Conservation (phyloP, 495 filamentous ascomycete species). For the Terfezia boudieri region DNA sequence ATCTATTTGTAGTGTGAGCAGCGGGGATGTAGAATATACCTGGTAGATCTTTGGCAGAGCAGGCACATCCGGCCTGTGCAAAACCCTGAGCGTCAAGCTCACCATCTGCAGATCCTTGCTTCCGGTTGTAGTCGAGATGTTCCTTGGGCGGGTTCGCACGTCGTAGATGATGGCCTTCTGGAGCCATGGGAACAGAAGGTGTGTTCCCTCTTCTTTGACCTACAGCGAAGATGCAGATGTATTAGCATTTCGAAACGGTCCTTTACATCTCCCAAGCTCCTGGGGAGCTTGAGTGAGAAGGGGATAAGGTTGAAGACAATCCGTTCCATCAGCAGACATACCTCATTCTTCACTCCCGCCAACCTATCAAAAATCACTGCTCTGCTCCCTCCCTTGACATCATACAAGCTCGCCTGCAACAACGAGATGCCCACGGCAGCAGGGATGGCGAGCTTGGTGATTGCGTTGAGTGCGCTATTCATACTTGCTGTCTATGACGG, state of each 20-base stretch:
- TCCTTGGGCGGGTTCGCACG: slow-evolving; percentile 89
- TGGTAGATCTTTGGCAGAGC: slow-evolving; percentile 94
- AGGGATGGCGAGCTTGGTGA: slow-evolving; percentile 55
- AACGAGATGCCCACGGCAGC: slow-evolving; percentile 37
- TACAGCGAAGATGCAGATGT: neutral
- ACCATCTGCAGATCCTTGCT: slow-evolving; percentile 99
- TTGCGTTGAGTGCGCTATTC: slow-evolving; percentile 35
- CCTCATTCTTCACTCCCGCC: slow-evolving; percentile 68
- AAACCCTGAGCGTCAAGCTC: slow-evolving; percentile 82
- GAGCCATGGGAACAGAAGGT: slow-evolving; percentile 91
- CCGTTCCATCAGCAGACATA: slow-evolving; percentile 1
- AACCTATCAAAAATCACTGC: slow-evolving; percentile 97
- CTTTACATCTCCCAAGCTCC: neutral
- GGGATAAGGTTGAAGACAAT: too few species aligned
- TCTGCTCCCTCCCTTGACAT: slow-evolving; percentile 79
- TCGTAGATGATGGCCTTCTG: slow-evolving; percentile 91
- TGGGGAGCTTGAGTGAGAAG: too few species aligned
- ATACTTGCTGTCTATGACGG: slow-evolving; percentile 22
- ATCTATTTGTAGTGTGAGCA: neutral
- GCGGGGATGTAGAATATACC: slow-evolving; percentile 28
- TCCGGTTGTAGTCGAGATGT: slow-evolving; percentile 93
- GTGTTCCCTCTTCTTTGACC: slow-evolving; percentile 88
- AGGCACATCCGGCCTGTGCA: slow-evolving; percentile 87
- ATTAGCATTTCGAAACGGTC: neutral
- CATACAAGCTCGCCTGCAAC: slow-evolving; percentile 65